Base-by-base conservation (phyloP, 345 rosid genomes). In the Kernera saxatilis region DNA sequence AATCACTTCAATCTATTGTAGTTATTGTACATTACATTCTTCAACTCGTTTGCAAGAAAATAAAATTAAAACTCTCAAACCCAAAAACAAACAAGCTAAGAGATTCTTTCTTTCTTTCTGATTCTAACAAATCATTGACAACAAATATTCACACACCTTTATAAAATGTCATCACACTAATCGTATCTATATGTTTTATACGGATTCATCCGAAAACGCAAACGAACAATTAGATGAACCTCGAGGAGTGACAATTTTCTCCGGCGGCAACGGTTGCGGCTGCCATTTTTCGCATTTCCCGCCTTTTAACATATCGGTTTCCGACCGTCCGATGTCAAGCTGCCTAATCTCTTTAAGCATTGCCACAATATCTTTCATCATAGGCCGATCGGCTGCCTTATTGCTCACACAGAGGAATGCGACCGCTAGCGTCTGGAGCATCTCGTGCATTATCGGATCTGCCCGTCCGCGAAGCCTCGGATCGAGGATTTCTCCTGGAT, bases 311-410 rank as follows among this genome's bases (percentile, higher is more conserved):
- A 78, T 50, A 46, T 79, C 88, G 2, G 70, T 10, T 44, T 85
- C 92, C 1, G 86, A 65, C 44, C 82, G 72, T 13, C 80, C 70
- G 1, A 8, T 11, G 54, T 93, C 97, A 10, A 46, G 57, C 10
- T 85, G 87, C 14, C 88, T 80, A 39, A 94, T 94, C 82, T 88
- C 96, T 72, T 84, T 88, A 40, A 94, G 89, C 97, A 94, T 87
- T 12, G 99, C 97, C 11, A 83, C 97, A 19, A 94, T 82, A 41
- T 94, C 99, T 67, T 84, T 94, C 96, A 94, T 94, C 61, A 64
- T 77, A 2, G 96, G 97, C 19, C 99, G 86, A 51, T 91, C 97
- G 3, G 72, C 44, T 1, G 84, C 78, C 64, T 81, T 73, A 12
- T 78, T 72, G 82, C 87, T 84, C 72, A 88, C 78, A 70, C 99